A percentile compares a stretch with the other conserved stretches of the same genome.
Evolutionary conservation across 345 rosid genomes (phyloP).

Genomic region (Eucalyptus pauciflora): DNA sequence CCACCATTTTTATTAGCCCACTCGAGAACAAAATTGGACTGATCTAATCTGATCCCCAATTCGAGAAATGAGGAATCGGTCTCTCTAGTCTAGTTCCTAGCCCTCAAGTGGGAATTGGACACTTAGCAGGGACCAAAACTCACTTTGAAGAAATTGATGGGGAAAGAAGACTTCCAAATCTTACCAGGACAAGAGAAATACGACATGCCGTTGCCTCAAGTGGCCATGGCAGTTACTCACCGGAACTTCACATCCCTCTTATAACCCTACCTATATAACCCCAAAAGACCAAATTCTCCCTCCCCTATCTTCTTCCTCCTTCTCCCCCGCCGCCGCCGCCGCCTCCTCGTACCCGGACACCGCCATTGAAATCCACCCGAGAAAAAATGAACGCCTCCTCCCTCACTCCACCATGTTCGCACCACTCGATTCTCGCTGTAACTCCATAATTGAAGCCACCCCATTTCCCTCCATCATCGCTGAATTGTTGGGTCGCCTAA

Average conservation of each 20-base stretch:
- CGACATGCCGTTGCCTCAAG: not conserved
- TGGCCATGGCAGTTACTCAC: not conserved
- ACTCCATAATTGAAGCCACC: not conserved
- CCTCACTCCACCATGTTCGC: not conserved
- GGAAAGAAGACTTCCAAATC: not conserved
- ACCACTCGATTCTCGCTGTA: not conserved
- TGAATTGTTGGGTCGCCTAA: not conserved
- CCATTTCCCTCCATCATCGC: not conserved
- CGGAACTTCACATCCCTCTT: not conserved
- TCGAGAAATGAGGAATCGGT: accelerated
- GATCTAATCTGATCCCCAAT: accelerated
- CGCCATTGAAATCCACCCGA: not conserved
- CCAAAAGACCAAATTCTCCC: not conserved
- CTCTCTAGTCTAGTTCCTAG: too few species aligned
- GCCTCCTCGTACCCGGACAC: not conserved
- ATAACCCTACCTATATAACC: not conserved
- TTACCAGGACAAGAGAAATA: not conserved
- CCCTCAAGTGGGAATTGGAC: too few species aligned
- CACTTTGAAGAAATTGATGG: too few species aligned
- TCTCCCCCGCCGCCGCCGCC: not conserved
- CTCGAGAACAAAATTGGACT: too few species aligned
- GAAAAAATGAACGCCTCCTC: not conserved
- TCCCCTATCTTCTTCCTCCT: not conserved
- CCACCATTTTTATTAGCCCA: too few species aligned
- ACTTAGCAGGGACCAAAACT: too few species aligned